A percentile compares a stretch with the other conserved stretches of the same genome.
phyloP scores from a whole-genome alignment of 1,284 basidiomycete genomes.

The Salmacisia buchloeana region DNA sequence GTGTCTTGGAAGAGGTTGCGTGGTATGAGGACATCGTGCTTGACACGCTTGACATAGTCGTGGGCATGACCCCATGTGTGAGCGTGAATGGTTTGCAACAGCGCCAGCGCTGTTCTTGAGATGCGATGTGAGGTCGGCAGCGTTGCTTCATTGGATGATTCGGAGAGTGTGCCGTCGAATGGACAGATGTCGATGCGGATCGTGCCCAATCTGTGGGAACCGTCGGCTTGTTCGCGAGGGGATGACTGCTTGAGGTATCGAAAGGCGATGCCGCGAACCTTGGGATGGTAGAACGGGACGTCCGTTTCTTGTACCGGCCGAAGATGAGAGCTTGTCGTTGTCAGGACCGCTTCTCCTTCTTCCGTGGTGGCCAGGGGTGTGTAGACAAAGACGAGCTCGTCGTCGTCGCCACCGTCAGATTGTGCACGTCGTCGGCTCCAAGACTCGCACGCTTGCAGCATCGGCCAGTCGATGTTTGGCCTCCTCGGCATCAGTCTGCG shows the following conservation, averaged over 20 bases:
- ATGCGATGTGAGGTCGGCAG: slow-evolving; percentile 57
- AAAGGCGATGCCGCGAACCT: slow-evolving; percentile 39
- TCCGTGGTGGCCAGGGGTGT: slow-evolving; percentile 16
- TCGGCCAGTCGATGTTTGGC: not conserved
- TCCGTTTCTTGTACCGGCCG: slow-evolving; percentile 5
- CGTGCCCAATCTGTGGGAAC: not conserved
- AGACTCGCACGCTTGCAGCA: not conserved
- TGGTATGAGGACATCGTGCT: slow-evolving; percentile 74
- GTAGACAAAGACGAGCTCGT: slow-evolving; percentile 23
- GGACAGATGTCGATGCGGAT: slow-evolving; percentile 16
- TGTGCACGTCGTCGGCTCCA: not conserved
- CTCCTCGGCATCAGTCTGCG: not conserved
- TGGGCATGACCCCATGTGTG: slow-evolving; percentile 76
- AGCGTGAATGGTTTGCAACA: slow-evolving; percentile 75
- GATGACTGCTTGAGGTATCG: slow-evolving; percentile 16
- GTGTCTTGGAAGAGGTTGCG: slow-evolving; percentile 79
- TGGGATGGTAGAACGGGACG: slow-evolving; percentile 47
- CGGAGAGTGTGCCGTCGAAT: not conserved
- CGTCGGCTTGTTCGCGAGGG: not conserved
- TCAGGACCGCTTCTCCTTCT: not conserved
- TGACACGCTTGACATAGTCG: slow-evolving; percentile 77
- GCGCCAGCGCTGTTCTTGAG: slow-evolving; percentile 70
- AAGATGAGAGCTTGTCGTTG: not conserved
- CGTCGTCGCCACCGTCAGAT: slow-evolving; percentile 12
- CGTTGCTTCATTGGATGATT: not conserved